Evolutionary conservation across 148 eudicot genomes (phyloP).

Genomic region (Tetragonia tetragonoides): DNA sequence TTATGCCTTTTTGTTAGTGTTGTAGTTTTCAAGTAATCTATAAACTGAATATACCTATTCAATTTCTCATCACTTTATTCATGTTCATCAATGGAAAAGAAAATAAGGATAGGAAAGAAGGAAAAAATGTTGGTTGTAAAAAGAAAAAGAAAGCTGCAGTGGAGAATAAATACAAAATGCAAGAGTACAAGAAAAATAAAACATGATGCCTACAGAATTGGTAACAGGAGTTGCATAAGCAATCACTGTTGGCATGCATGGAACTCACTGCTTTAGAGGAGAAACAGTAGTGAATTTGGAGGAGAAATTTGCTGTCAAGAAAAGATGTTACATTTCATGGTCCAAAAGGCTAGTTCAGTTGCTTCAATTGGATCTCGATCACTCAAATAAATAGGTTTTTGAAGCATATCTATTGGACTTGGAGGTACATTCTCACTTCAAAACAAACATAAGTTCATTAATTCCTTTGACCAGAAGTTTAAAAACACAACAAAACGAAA

Average conservation of each 20-base stretch:
- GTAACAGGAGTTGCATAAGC: conserved; percentile 5
- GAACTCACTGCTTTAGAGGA: background rate
- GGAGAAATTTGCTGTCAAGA: conserved; percentile 19
- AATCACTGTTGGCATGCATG: conserved; percentile 5
- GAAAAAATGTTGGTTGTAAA: background rate
- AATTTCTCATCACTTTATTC: background rate
- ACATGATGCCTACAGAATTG: conserved; percentile 3
- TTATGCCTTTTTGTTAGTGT: background rate
- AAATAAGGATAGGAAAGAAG: background rate
- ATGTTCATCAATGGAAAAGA: background rate
- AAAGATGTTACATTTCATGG: conserved; percentile 24
- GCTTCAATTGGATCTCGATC: conserved; percentile 13
- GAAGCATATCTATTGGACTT: conserved; percentile 10
- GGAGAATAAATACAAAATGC: conserved; percentile 16
- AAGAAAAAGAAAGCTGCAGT: conserved; percentile 3
- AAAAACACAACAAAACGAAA: background rate
- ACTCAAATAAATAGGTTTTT: conserved; percentile 4
- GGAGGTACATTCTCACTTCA: background rate
- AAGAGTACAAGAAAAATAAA: conserved; percentile 23
- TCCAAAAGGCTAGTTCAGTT: conserved; percentile 1
- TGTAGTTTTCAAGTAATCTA: conserved; percentile 11
- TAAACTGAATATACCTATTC: background rate
- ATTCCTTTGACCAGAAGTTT: conserved; percentile 11
- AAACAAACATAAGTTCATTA: conserved; percentile 13
- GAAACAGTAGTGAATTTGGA: conserved; percentile 13